Evolutionary conservation across 2,329 filamentous ascomycete genomes (phyloP), one percentile per base, ranked within the genome.

Genomic region (Pezicula rhizophila): DNA sequence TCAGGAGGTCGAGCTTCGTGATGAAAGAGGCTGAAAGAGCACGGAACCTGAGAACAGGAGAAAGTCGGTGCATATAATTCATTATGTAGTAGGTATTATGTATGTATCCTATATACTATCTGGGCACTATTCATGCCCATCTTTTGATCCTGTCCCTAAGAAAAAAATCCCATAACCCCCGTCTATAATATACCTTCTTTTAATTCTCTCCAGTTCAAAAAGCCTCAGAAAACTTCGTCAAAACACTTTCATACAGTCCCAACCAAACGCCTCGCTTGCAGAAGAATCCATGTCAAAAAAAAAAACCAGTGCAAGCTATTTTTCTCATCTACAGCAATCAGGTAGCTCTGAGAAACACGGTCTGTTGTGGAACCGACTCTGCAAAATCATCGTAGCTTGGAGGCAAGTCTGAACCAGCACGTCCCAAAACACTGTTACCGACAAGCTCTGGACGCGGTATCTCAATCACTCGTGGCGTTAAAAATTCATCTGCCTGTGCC

Each of bases 381-480:
- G 45, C 35, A 40, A 55, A 60, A 46, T 54, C 51, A 25, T 64
- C 60, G 38, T 64, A 64, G 25, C 53, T 57, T 8, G 62, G 62
- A 23, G 62, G 62, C 6, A 60, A 25, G 7, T 60, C 62, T 7
- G 45, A 34, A 14, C 20, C 28, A 26, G 39, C 34, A 17, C 45
- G 25, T 11, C 42, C 38, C 42, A 62, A 46, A 12, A 62, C 56
- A 46, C 57, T 61, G 42, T 60, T 59, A 11, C 57, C 56, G 44
- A 62, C 34, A 20, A 52, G 44, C 25, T 57, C 55, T 17, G 53
- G 50, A 8, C 52, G 50, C 8, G 60, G 60, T 6, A 57, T 42
- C 35, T 63, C 61, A n/a, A 63, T 53, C 1, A 63, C 49, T 46
- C 62, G 48, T 7, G 61, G 59, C 44, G 50, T 53, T 8, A 64